These are phyloP conservation scores for Pythium volutum DNA, from an alignment of 352 stramenopile genomes.

Conservation along the genomic window DNA sequence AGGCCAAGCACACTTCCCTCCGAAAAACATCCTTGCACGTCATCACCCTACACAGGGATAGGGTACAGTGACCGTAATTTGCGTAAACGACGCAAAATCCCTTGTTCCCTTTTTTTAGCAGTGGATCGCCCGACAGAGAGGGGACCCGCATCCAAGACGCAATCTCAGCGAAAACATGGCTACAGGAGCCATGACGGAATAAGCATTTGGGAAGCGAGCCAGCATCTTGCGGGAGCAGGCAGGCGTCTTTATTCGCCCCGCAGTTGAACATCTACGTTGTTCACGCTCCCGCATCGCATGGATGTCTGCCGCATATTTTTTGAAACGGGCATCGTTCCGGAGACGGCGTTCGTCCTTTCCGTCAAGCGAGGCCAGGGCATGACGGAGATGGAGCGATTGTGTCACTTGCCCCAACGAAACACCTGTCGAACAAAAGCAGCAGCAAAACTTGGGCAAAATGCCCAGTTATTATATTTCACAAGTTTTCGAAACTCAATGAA, in stretches of 20 bases:
- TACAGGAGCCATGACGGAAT: slow-evolving; percentile 4
- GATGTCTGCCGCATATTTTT: not conserved
- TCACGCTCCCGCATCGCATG: too few species aligned
- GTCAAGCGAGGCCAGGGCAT: not conserved
- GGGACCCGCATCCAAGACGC: not conserved
- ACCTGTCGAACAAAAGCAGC: not conserved
- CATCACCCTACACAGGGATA: not conserved
- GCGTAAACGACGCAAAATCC: not conserved
- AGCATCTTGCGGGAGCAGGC: not conserved
- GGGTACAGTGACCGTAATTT: not conserved
- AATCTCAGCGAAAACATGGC: slow-evolving; percentile 3
- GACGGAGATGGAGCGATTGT: not conserved
- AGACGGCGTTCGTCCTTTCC: not conserved
- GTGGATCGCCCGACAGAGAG: not conserved
- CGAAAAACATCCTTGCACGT: not conserved
- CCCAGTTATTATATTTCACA: not conserved
- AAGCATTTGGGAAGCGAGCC: not conserved
- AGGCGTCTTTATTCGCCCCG: not conserved
- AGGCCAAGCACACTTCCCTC: not conserved
- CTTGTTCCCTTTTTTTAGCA: not conserved
- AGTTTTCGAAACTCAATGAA: not conserved
- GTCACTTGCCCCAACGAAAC: not conserved
- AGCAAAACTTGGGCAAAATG: not conserved
- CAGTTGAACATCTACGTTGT: not conserved
- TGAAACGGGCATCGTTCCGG: not conserved